Evolutionary conservation across 306 rosid genomes (phyloP).

Genomic region (Corylus americana): DNA sequence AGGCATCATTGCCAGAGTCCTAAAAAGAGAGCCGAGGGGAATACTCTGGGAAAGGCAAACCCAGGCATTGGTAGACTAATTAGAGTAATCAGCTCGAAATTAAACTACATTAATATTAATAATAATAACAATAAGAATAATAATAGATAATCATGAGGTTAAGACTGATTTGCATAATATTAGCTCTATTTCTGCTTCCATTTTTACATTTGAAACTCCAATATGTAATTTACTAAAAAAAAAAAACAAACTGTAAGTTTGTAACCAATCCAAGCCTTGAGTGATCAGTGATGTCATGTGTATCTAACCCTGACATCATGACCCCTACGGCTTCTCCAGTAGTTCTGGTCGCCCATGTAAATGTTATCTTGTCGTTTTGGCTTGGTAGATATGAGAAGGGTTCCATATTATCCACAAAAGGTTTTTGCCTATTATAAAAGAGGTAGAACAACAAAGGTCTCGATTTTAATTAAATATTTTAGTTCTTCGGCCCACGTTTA

Average conservation of each 20-base stretch:
- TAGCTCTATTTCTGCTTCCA: not conserved
- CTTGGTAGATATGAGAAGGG: not conserved
- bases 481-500: too few relatives aligned
- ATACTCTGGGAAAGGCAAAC: slow-evolving; percentile 34
- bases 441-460: not conserved
- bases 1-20: slow-evolving; percentile 55
- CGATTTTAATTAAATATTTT: not conserved
- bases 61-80: slow-evolving; percentile 19
- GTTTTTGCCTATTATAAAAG: not conserved
- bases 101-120: not conserved
- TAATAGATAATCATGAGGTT: not conserved
- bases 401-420: not conserved
- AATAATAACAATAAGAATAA: not conserved
- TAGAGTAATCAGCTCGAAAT: not conserved
- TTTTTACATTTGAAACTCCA: not conserved
- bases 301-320: not conserved
- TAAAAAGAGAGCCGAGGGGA: slow-evolving; percentile 42
- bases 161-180: not conserved
- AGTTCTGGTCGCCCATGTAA: not conserved
- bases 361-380: not conserved
- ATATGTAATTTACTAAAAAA: not conserved
- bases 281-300: not conserved
- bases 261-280: not conserved
- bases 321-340: not conserved
- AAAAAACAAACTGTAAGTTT: not conserved